Percentiles rank a stretch among this genome's conserved stretches.
These are phyloP conservation scores for Dendrocalamus latiflorus DNA, from an alignment of 202 grass and related monocot species.

Conservation along the genomic window DNA sequence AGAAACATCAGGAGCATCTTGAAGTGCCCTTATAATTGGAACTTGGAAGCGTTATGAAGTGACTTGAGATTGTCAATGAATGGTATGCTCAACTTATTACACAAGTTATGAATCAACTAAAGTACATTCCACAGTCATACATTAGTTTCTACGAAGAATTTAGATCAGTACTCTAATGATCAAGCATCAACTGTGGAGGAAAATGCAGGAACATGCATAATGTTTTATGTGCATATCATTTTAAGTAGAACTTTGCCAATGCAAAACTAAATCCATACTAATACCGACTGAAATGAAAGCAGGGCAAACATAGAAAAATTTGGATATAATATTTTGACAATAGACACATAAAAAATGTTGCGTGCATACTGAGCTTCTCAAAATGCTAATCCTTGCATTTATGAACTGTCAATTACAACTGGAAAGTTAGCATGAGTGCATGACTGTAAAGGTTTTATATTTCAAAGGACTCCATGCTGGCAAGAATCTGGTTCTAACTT, in stretches of 20 bases:
- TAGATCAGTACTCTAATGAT: not conserved
- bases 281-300: not conserved
- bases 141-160: not conserved
- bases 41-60: not conserved
- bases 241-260: not conserved
- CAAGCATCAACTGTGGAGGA: not conserved
- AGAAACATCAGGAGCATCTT: not conserved
- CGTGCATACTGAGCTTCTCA: not conserved
- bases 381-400: constrained; percentile 1
- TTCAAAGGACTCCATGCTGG: not conserved
- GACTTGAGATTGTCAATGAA: not conserved
- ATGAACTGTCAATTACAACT: not conserved
- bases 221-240: not conserved
- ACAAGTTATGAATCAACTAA: no score
- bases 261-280: not conserved
- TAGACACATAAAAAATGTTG: not conserved
- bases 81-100: not conserved
- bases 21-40: not conserved
- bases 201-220: not conserved
- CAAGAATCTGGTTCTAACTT: constrained; percentile 19
- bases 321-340: not conserved
- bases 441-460: constrained; percentile 14
- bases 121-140: not conserved
- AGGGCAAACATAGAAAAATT: not conserved
- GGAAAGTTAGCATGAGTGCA: constrained; percentile 12